These are phyloP conservation scores for Trichoderma oligosporum DNA, from an alignment of 2,329 filamentous ascomycete species.

Conservation along the genomic window DNA sequence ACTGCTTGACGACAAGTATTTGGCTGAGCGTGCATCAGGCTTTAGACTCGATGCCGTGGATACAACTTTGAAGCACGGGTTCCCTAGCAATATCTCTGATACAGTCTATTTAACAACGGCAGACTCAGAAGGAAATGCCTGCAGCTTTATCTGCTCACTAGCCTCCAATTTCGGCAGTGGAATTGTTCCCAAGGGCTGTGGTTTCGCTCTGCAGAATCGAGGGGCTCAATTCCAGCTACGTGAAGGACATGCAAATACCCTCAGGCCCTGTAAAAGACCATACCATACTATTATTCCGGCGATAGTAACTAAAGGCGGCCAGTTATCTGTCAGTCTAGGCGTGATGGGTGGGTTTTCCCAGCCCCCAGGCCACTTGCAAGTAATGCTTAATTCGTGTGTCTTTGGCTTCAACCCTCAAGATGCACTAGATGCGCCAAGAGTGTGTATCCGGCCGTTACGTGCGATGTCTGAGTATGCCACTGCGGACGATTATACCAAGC, in stretches of 20 bases:
- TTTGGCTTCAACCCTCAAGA: constrained; percentile 17
- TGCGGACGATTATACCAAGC: not conserved
- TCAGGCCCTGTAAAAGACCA: not conserved
- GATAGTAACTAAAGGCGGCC: not conserved
- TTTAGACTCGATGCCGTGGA: not conserved
- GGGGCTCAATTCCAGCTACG: constrained; percentile 6
- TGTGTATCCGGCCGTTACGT: constrained; percentile 3
- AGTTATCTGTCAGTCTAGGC: not conserved
- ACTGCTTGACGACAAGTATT: not conserved
- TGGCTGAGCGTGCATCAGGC: not conserved
- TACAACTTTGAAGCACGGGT: constrained; percentile 5
- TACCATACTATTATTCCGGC: constrained; percentile 17
- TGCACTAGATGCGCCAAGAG: constrained; percentile 6
- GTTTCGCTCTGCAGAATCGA: constrained; percentile 5
- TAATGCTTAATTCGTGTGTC: constrained; percentile 15
- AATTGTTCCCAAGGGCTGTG: constrained; percentile 12
- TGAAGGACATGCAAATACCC: not conserved
- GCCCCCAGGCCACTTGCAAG: constrained; percentile 13
- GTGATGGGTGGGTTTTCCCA: constrained; percentile 14
- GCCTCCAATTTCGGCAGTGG: constrained; percentile 12
- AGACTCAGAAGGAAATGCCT: constrained; percentile 10
- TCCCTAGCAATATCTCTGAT: not conserved
- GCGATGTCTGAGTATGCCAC: constrained; percentile 7
- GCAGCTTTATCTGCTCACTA: constrained; percentile 15
- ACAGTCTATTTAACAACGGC: constrained; percentile 11